Base-by-base conservation (phyloP, 169 alveolate species). In the Pseudocohnilembus persalinus region DNA sequence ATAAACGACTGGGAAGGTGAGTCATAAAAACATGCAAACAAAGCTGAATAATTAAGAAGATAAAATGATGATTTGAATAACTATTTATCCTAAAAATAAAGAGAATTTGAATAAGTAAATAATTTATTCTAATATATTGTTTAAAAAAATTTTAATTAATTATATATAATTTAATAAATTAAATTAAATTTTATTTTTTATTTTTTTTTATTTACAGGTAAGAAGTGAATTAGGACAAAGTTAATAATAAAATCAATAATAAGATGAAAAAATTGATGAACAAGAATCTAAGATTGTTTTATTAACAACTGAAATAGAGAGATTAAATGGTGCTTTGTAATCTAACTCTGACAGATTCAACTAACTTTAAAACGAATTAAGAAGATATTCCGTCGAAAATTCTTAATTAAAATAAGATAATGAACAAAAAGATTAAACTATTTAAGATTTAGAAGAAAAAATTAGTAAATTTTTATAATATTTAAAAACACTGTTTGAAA, bases 281-380 rank as follows among this genome's bases (percentile, higher is more conserved):
- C 64, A 79, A n/a, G 84, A 79, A 63, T 49, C 27, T 30, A 79
- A 75, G 63, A 64, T 79, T 63, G 84, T 79, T 29, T 34, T 79
- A 72, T 27, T 79, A 1, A 79, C 84, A 1, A 49, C 32, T 15
- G 84, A 79, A 64, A 29, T 79, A 24, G 33, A 79, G 28, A 64
- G 84, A n/a, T 79, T 79, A 32, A 79, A 79, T 63, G 76, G 30
- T 34, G 84, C 27, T 49, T 79, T 49, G 30, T 11, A 49, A 49
- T 11, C 68, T 11, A 49, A 4, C 68, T 49, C 68, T 49, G 20
- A 49, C 20, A 49, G 20, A 49, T 49, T 49, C 26, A 49, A 49
- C n/a, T 11, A 49, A 4, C 20, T 49, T 49, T 11, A 20, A 49
- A 49, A 49, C 68, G 68, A 49, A 49, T 11, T n/a, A n/a, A n/a